Evolutionary conservation across 2,329 filamentous ascomycete species (phyloP).

Genomic region (Pseudocercospora cruenta): DNA sequence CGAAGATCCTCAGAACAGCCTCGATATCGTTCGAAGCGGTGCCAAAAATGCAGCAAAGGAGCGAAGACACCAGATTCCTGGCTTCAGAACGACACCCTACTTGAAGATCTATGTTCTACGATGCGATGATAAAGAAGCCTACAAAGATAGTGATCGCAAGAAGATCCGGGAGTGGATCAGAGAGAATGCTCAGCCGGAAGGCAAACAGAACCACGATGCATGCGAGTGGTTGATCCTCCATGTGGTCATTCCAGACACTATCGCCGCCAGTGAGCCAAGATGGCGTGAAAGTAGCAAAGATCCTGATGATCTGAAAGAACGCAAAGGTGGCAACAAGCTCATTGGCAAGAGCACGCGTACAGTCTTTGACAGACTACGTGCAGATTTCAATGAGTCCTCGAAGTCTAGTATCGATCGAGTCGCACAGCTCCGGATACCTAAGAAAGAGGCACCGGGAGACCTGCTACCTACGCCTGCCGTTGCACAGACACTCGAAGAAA

Average conservation of each 20-base stretch:
- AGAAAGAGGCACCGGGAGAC: slow-evolving; percentile 50
- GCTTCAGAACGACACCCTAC: slow-evolving; percentile 88
- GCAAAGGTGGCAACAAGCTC: slow-evolving; percentile 71
- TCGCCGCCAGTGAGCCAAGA: slow-evolving; percentile 76
- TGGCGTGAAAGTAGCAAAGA: slow-evolving; percentile 54
- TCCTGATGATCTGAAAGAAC: slow-evolving; percentile 65
- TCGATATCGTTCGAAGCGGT: slow-evolving; percentile 48
- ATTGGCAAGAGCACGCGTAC: slow-evolving; percentile 76
- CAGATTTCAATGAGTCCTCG: slow-evolving; percentile 81
- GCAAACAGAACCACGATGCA: slow-evolving; percentile 85
- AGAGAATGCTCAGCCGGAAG: slow-evolving; percentile 67
- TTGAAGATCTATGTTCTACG: slow-evolving; percentile 86
- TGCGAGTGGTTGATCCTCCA: slow-evolving; percentile 95
- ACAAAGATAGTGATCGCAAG: slow-evolving; percentile 78
- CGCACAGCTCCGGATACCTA: slow-evolving; percentile 77
- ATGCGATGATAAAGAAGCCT: slow-evolving; percentile 94
- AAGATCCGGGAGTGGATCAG: slow-evolving; percentile 92
- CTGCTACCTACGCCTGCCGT: slow-evolving; percentile 50
- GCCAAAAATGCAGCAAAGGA: slow-evolving; percentile 47
- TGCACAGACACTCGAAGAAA: slow-evolving; percentile 65
- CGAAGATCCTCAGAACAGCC: slow-evolving; percentile 40
- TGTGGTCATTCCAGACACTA: slow-evolving; percentile 84
- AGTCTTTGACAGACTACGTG: slow-evolving; percentile 83
- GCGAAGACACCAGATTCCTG: slow-evolving; percentile 91
- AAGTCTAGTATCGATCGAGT: slow-evolving; percentile 77